Conservation (phyloP, 768 basidiomycete species). For the Ephemerocybe angulata region DNA sequence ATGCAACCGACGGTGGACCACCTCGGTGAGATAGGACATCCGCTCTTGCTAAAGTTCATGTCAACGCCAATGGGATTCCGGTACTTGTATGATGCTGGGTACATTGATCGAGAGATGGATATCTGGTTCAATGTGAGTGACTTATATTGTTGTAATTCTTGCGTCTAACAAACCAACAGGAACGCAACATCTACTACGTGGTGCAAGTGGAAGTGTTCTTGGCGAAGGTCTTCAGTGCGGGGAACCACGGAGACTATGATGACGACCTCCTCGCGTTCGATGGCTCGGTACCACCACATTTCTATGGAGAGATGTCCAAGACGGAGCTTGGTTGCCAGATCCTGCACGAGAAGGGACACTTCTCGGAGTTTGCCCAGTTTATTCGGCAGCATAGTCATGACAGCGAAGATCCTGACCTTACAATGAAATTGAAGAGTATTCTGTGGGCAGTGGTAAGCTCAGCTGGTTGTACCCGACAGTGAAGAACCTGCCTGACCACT, state of each 20-base stretch:
- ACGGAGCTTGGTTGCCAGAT: conserved; percentile 93
- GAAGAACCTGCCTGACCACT: not conserved
- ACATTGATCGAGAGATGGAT: conserved; percentile 94
- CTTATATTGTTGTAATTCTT: not conserved
- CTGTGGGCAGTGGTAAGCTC: conserved; percentile 90
- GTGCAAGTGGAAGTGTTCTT: conserved; percentile 93
- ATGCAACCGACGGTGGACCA: conserved; percentile 96
- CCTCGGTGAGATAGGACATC: conserved; percentile 88
- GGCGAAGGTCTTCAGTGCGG: conserved; percentile 66
- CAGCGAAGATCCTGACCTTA: conserved; percentile 75
- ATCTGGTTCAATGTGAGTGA: conserved; percentile 86
- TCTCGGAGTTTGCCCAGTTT: conserved; percentile 85
- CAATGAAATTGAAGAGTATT: conserved; percentile 89
- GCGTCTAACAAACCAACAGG: conserved; percentile 43
- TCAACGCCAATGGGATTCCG: conserved; percentile 90
- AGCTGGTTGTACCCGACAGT: not conserved
- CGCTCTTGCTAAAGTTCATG: conserved; percentile 90
- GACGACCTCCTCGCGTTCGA: conserved; percentile 71
- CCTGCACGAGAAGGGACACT: conserved; percentile 86
- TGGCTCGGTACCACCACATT: conserved; percentile 88
- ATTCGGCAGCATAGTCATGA: conserved; percentile 86
- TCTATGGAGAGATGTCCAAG: conserved; percentile 97
- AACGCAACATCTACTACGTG: conserved; percentile 90
- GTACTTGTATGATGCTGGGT: conserved; percentile 86
- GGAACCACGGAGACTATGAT: conserved; percentile 56